A percentile compares a stretch with the other conserved stretches of the same genome.
These are phyloP conservation scores for Trametes sanguinea DNA, from an alignment of 768 basidiomycete species.

Conservation along the genomic window DNA sequence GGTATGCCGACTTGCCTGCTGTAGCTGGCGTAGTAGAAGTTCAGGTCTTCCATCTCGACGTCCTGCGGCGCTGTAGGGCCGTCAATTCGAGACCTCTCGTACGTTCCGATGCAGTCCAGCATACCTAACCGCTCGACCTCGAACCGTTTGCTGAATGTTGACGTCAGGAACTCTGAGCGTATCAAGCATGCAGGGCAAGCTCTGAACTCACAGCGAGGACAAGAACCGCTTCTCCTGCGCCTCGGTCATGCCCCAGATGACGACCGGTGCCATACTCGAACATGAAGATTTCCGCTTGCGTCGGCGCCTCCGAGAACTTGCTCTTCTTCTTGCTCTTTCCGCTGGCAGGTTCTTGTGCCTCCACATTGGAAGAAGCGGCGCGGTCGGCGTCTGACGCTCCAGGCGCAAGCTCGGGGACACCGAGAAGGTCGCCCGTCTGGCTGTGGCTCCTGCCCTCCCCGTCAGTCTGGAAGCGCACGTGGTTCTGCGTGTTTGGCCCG, in stretches of 20 bases:
- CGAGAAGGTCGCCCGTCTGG: constrained; percentile 72
- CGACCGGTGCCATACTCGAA: constrained; percentile 95
- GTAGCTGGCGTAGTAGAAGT: constrained; percentile 96
- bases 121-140: constrained; percentile 85
- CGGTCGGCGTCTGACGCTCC: constrained; percentile 32
- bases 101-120: constrained; percentile 19
- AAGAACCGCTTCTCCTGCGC: constrained; percentile 88
- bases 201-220: constrained; percentile 74
- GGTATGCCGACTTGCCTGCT: constrained; percentile 59
- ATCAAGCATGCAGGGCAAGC: background rate
- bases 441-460: constrained; percentile 23
- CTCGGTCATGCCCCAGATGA: constrained; percentile 98
- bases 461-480: constrained; percentile 22
- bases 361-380: constrained; percentile 7
- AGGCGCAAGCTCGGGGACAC: constrained; percentile 67
- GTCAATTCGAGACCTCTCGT: background rate
- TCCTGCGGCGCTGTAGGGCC: constrained; percentile 70
- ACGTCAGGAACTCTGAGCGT: constrained; percentile 1
- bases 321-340: constrained; percentile 54
- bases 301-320: constrained; percentile 65
- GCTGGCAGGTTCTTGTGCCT: constrained; percentile 30
- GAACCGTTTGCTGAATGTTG: constrained; percentile 74
- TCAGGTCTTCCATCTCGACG: constrained; percentile 95
- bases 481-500: constrained; percentile 22
- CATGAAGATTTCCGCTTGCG: constrained; percentile 86